Base-by-base conservation (phyloP, 768 basidiomycete genomes). In the Naganishia vishniacii region DNA sequence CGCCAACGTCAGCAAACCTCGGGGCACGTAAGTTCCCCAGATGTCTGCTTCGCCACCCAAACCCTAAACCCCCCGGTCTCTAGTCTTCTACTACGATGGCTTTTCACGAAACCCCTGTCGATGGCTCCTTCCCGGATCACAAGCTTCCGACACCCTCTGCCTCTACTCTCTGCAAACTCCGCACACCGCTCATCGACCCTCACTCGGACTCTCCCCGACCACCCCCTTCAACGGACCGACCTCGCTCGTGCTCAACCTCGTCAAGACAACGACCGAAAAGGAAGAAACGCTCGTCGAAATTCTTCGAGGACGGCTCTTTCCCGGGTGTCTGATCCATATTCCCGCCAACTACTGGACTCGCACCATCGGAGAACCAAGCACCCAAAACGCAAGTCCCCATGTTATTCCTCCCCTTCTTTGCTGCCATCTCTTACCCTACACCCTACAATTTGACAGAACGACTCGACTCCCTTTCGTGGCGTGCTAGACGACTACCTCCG, bases 401-500 rank as follows among this genome's bases (percentile, higher is more conserved):
- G n/a, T n/a, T n/a, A n/a, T n/a, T n/a, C n/a, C n/a, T n/a, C n/a
- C n/a, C n/a, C n/a, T n/a, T n/a, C n/a, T n/a, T n/a, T n/a, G n/a
- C n/a, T n/a, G n/a, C n/a, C n/a, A n/a, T n/a, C n/a, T n/a, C n/a
- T n/a, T n/a, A n/a, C n/a, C n/a, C n/a, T n/a, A n/a, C n/a, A n/a
- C n/a, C n/a, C n/a, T n/a, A n/a, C n/a, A n/a, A n/a, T n/a, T n/a
- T 51, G 11, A n/a, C 31, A 51, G 49, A 26, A 11, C 2, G 49
- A 51, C n/a, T 28, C 18, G 11, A 8, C 28, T n/a, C 49, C 31
- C 31, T 31, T 31, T n/a, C 49, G 53, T 2, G 37, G 53, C 23
- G 53, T 56, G 4, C n/a, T 56, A 34, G 53, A 56, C 20, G 53
- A 56, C 37, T 56, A 25, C 53, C 53, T 56, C 37, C 34, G 53